Evolutionary conservation across 2,329 filamentous ascomycete genomes (phyloP), one percentile per base, ranked within the genome.

Genomic region (Penicillium vulpinum): DNA sequence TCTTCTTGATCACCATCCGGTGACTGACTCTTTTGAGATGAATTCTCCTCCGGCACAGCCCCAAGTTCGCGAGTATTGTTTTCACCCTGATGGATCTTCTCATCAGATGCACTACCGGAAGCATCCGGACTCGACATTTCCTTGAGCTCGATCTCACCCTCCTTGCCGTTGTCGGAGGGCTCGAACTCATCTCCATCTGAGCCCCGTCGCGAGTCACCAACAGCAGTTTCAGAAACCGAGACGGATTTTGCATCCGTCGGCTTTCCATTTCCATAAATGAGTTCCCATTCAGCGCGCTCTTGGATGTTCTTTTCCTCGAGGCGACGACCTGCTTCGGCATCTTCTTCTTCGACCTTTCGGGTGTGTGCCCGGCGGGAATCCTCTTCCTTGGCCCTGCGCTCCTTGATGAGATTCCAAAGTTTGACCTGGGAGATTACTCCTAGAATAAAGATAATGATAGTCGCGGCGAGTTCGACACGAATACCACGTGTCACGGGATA

Each of bases 401-500:
- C 77, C 59, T 80, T 85, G 58, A 96, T 85, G 8, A 96, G 80
- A 60, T 86, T 91, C 92, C 92, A 97, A 15, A 97, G 78, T 66
- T 88, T 90, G 64, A 94, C 79, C 72, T 97, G 93, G 0, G 91
- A 95, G 41, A 96, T 81, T 24, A 96, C 78, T 2, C 92, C 92
- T 18, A 90, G 79, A 10, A 91, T 72, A 57, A 84, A 88, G 21
- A 96, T 78, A 28, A 97, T 83, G 51, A 96, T 77, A 24, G 89
- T 89, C 1, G 85, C 84, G 0, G 91, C 92, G 29, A 91, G 84
- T 71, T 97, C 93, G 15, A 94, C 92, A 38, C 86, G 85, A 54
- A 97, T 94, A 2, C 90, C 91, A 65, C 87, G 89, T 0, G 91
- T 97, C 13, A 96, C 78, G 0, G 93, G 93, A 70, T 96, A 97